Conservation (phyloP, 176 grass and related monocot species). For the Oryza punctata region DNA sequence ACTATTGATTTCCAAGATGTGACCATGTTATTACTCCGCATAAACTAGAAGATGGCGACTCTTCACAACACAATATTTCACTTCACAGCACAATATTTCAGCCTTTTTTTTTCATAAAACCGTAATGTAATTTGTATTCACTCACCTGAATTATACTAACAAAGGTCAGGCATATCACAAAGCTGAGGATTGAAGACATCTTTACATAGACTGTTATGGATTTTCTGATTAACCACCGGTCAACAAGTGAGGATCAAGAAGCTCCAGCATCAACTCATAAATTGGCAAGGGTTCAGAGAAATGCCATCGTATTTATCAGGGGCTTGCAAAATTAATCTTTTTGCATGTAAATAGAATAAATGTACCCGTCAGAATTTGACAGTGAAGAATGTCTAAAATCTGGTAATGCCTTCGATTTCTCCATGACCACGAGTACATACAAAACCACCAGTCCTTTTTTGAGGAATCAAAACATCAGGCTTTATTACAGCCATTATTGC, state of each 20-base stretch:
- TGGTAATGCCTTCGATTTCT: neutral
- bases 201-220: neutral
- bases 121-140: too few species aligned
- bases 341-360: neutral
- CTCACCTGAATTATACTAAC: neutral
- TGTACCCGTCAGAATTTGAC: neutral
- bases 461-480: neutral
- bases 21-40: too few species aligned
- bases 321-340: neutral
- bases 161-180: neutral
- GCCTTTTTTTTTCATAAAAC: too few species aligned
- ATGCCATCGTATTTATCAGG: neutral
- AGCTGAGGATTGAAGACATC: neutral
- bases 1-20: too few species aligned
- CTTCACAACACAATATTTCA: too few species aligned
- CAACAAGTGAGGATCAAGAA: neutral
- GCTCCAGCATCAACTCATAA: neutral
- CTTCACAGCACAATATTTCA: too few species aligned
- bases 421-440: neutral
- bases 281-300: neutral
- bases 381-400: neutral
- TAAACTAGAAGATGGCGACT: too few species aligned
- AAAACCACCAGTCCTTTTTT: neutral
- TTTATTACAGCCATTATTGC: conserved; percentile 2
- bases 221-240: neutral